Percentiles rank a stretch among this genome's conserved stretches.
Evolutionary conservation across 768 basidiomycete species (phyloP).

Genomic region (Rhodotorula diobovata): DNA sequence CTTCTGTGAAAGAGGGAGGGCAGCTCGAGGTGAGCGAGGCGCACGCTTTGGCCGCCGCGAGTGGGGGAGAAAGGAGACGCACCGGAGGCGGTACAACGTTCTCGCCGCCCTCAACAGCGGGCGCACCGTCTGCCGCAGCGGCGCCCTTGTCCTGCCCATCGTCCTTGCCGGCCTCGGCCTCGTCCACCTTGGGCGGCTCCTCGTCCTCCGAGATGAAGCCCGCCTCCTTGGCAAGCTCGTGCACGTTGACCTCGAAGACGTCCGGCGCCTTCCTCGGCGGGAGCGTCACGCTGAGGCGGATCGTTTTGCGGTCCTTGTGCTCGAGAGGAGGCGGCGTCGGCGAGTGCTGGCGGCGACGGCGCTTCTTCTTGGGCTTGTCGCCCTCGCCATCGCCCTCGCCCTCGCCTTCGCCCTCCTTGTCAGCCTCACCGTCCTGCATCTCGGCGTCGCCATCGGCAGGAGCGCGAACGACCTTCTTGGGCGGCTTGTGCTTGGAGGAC

Average conservation of each 20-base stretch:
- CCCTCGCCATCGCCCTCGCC: background rate
- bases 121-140: background rate
- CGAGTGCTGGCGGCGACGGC: slow-evolving; percentile 3
- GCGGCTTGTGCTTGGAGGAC: slow-evolving; percentile 1
- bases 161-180: background rate
- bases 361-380: slow-evolving; percentile 19
- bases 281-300: slow-evolving; percentile 21
- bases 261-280: background rate
- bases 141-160: slow-evolving; percentile 18
- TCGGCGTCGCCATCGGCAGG: background rate
- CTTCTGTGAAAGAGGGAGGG: background rate
- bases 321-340: slow-evolving; percentile 23
- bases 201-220: slow-evolving; percentile 21
- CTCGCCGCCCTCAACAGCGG: background rate
- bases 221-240: slow-evolving; percentile 17
- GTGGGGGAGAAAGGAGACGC: background rate
- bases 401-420: background rate
- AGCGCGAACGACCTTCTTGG: background rate
- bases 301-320: slow-evolving; percentile 14
- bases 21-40: background rate
- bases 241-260: slow-evolving; percentile 23
- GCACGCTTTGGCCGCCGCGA: too few relatives aligned
- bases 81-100: slow-evolving; percentile 2
- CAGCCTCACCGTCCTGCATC: slow-evolving; percentile 6
- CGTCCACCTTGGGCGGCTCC: slow-evolving; percentile 5